Conservation (phyloP, 2,329 filamentous ascomycete species). For the Aureobasidium sp. region DNA sequence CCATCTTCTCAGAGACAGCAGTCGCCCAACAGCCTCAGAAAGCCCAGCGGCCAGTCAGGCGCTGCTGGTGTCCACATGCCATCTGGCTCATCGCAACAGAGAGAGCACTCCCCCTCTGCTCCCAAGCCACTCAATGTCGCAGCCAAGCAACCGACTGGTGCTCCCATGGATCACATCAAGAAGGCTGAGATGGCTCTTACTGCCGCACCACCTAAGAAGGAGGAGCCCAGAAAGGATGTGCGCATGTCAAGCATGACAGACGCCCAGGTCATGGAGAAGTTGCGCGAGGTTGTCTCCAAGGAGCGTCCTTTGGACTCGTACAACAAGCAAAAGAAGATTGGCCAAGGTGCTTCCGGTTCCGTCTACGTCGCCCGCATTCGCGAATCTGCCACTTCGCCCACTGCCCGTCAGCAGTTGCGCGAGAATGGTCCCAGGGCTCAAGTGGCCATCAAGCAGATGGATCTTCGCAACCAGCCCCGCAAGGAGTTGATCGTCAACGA, state of each 20-base stretch:
- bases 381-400: slow-evolving; percentile 72
- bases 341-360: slow-evolving; percentile 93
- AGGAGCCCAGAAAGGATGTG: slow-evolving; percentile 79
- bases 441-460: slow-evolving; percentile 99
- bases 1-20: slow-evolving; percentile 27
- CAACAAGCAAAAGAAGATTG: slow-evolving; percentile 99
- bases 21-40: slow-evolving; percentile 26
- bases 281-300: slow-evolving; percentile 91
- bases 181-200: slow-evolving; percentile 84
- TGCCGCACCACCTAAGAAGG: slow-evolving; percentile 48
- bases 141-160: slow-evolving; percentile 40
- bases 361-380: slow-evolving; percentile 97
- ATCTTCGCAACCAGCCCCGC: slow-evolving; percentile 89
- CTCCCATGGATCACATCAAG: slow-evolving; percentile 64
- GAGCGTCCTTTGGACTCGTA: slow-evolving; percentile 92
- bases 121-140: slow-evolving; percentile 50
- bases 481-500: slow-evolving; percentile 99
- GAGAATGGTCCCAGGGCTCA: slow-evolving; percentile 76
- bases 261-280: slow-evolving; percentile 90
- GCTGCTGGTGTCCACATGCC: slow-evolving; percentile 10
- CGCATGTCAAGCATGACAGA: slow-evolving; percentile 99
- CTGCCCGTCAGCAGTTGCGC: slow-evolving; percentile 70
- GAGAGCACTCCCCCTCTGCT: slow-evolving; percentile 22
- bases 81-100: slow-evolving; percentile 20
- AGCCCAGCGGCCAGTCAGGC: slow-evolving; percentile 22